These are phyloP conservation scores for Kewa caespitosa DNA, from an alignment of 179 eudicot genomes.

Conservation along the genomic window DNA sequence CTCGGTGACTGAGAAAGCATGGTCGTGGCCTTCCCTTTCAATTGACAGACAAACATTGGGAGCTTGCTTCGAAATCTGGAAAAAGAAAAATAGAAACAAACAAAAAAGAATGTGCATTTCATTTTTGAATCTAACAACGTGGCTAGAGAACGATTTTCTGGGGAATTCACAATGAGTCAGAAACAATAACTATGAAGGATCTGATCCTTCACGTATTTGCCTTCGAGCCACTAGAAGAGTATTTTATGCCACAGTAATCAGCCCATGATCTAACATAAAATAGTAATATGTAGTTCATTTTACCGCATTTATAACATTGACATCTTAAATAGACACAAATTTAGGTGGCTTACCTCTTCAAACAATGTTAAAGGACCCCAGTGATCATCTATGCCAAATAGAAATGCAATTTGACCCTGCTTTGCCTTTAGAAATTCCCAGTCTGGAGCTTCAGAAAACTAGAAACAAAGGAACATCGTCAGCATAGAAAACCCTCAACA, in stretches of 20 bases:
- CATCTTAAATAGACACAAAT: neutral
- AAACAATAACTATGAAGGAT: neutral
- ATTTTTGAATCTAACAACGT: neutral
- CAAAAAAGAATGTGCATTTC: neutral
- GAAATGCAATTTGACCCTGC: conserved; percentile 59
- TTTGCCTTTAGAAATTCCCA: conserved; percentile 71
- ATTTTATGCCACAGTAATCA: neutral
- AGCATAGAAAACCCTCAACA: neutral
- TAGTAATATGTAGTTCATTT: neutral
- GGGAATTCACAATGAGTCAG: neutral
- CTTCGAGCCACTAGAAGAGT: too few species aligned
- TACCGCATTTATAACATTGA: neutral
- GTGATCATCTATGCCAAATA: conserved; percentile 79
- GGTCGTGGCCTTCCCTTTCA: conserved; percentile 74
- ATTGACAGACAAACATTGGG: conserved; percentile 50
- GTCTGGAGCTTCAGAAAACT: conserved; percentile 79
- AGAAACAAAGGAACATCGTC: conserved; percentile 14
- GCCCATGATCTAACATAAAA: neutral
- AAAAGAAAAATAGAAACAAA: neutral
- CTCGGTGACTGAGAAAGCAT: conserved; percentile 71
- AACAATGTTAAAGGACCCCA: conserved; percentile 82
- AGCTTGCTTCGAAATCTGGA: conserved; percentile 65
- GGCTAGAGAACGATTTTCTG: neutral
- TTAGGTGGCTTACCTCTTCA: conserved; percentile 59
- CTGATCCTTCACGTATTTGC: neutral